These are phyloP conservation scores for Gigaspora rosea DNA, from an alignment of 192 early-diverging fungal species.

Conservation along the genomic window DNA sequence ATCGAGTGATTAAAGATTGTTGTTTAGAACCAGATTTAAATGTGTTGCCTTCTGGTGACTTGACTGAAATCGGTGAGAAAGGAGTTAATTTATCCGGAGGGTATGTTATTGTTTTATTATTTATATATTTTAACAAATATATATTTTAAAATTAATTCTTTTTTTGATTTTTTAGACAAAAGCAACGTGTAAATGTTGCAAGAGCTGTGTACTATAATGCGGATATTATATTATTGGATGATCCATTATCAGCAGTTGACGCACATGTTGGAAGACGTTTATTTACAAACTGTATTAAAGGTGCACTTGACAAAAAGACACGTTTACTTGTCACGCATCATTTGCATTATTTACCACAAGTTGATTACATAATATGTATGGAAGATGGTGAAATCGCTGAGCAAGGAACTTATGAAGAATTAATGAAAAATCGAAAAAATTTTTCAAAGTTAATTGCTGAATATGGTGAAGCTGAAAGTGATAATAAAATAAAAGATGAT, in stretches of 20 bases:
- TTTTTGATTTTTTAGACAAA: conserved; percentile 37
- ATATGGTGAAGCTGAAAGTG: conserved; percentile 34
- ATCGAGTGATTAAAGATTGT: conserved; percentile 59
- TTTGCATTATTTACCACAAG: conserved; percentile 35
- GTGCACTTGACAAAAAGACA: conserved; percentile 51
- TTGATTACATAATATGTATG: conserved; percentile 58
- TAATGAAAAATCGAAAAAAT: conserved; percentile 62
- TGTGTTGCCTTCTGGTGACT: conserved; percentile 59
- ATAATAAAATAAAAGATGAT: conserved; percentile 51
- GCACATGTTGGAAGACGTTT: conserved; percentile 49
- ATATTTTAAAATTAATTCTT: too few relatives aligned
- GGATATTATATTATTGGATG: conserved; percentile 70
- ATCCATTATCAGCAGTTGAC: conserved; percentile 59
- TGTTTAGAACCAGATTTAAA: conserved; percentile 66
- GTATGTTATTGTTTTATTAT: not conserved
- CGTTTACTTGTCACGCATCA: conserved; percentile 70
- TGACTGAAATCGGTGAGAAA: conserved; percentile 69
- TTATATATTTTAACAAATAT: too few relatives aligned
- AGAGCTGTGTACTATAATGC: conserved; percentile 64
- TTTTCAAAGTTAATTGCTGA: conserved; percentile 65
- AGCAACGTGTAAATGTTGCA: conserved; percentile 64
- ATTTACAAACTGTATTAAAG: conserved; percentile 50
- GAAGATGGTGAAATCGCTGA: conserved; percentile 52
- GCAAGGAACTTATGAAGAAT: conserved; percentile 60
- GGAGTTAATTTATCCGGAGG: conserved; percentile 75